phyloP scores from a whole-genome alignment of 225 moss, liverwort and hornwort species.

The Climacium dendroides region DNA sequence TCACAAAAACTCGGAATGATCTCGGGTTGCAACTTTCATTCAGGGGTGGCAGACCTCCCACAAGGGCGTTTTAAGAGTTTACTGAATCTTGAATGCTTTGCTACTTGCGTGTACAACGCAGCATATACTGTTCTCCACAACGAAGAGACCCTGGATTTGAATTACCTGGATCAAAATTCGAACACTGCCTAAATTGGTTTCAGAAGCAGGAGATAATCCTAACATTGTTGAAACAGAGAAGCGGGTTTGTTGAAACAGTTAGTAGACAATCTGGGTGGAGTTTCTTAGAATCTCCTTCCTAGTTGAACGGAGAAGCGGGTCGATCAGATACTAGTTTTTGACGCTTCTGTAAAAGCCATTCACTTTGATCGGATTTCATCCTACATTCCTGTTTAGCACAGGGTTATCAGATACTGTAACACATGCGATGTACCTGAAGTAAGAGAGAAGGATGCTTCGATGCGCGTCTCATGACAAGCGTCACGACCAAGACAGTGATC shows the following conservation, averaged over 20 bases:
- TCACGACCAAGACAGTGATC: conserved; percentile 26
- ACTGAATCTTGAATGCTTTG: neutral
- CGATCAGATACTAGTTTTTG: neutral
- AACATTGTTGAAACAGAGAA: neutral
- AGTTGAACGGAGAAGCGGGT: neutral
- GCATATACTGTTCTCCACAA: neutral
- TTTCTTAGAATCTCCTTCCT: neutral
- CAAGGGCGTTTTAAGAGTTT: too few relatives aligned
- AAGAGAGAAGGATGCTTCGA: conserved; percentile 7
- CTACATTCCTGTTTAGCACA: neutral
- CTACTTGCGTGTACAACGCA: neutral
- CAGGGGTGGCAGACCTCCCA: neutral
- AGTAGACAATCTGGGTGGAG: neutral
- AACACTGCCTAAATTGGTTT: neutral
- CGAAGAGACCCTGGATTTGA: neutral
- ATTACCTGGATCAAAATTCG: neutral
- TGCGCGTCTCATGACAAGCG: conserved; percentile 10
- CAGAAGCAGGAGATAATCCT: neutral
- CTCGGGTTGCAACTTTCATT: neutral
- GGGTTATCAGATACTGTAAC: too few relatives aligned
- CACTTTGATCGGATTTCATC: neutral
- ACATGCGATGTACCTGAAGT: neutral
- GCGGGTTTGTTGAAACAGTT: neutral
- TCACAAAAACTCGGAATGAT: neutral
- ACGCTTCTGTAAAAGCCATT: neutral